Conservation (phyloP, 192 early-diverging fungal species). For the Coemansia sp. region DNA sequence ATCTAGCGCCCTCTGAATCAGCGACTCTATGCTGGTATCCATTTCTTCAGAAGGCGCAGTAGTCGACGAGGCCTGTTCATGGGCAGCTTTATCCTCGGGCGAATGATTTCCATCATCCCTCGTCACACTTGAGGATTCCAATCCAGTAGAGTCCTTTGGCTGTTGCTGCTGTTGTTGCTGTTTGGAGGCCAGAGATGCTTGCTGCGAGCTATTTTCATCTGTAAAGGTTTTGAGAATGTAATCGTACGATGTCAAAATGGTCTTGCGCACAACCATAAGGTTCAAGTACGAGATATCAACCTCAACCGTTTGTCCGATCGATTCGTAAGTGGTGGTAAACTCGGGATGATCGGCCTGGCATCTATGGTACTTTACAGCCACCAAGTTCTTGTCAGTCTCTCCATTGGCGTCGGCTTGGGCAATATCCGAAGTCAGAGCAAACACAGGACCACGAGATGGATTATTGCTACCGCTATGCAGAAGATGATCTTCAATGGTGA, state of each 20-base stretch:
- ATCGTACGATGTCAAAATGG: slow-evolving; percentile 80
- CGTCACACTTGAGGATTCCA: no score
- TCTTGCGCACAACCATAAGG: slow-evolving; percentile 79
- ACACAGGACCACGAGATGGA: slow-evolving; percentile 10
- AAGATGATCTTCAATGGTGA: slow-evolving; percentile 70
- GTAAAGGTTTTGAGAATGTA: slow-evolving; percentile 76
- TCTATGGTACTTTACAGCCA: slow-evolving; percentile 68
- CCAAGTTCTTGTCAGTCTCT: slow-evolving; percentile 58
- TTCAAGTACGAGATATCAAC: slow-evolving; percentile 74
- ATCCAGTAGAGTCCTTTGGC: not conserved
- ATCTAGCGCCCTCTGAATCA: slow-evolving; percentile 48
- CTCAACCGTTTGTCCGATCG: slow-evolving; percentile 76
- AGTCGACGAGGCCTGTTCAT: not conserved
- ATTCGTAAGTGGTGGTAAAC: slow-evolving; percentile 67
- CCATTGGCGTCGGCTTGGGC: slow-evolving; percentile 46
- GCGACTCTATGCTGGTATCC: slow-evolving; percentile 16
- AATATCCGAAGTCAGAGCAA: slow-evolving; percentile 47
- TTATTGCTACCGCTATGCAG: slow-evolving; percentile 7
- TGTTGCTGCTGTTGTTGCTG: not conserved
- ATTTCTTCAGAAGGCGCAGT: not conserved
- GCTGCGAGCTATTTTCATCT: slow-evolving; percentile 29
- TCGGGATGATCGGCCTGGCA: slow-evolving; percentile 70
- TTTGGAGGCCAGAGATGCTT: not conserved
- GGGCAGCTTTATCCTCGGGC: not conserved
- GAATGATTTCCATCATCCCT: not conserved